A percentile compares a stretch with the other conserved stretches of the same genome.
Evolutionary conservation across 202 grass and related monocot species (phyloP).

Genomic region (Thinopyrum obtusiflorum): DNA sequence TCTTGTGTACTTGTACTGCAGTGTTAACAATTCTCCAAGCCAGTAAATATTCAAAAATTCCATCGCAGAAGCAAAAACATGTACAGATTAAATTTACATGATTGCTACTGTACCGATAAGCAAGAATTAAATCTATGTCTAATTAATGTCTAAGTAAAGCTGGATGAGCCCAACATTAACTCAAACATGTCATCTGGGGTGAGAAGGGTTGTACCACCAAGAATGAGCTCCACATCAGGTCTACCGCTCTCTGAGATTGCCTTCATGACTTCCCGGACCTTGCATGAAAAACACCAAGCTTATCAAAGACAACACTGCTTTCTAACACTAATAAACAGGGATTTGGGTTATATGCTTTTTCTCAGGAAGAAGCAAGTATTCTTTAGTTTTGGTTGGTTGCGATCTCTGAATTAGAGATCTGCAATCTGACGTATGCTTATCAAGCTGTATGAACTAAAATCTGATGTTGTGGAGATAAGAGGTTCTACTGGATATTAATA

Average conservation of each 20-base stretch:
- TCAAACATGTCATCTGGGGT: constrained; percentile 91
- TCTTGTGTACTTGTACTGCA: background rate
- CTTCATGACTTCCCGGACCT: constrained; percentile 87
- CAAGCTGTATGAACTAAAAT: constrained; percentile 8
- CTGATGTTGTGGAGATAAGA: background rate
- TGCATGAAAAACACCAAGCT: constrained; percentile 30
- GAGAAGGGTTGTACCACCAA: constrained; percentile 86
- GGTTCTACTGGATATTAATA: background rate
- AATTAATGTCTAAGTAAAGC: constrained; percentile 27
- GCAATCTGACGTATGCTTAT: background rate
- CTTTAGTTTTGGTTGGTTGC: constrained; percentile 1
- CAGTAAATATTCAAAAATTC: background rate
- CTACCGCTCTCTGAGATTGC: constrained; percentile 72
- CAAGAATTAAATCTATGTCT: background rate
- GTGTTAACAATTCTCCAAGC: background rate
- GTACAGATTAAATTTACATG: constrained; percentile 36
- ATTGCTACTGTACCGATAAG: constrained; percentile 7
- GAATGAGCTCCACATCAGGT: constrained; percentile 74
- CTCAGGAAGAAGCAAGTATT: background rate
- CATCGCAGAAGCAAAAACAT: background rate
- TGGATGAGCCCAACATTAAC: constrained; percentile 70
- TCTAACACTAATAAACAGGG: background rate
- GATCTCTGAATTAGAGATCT: background rate
- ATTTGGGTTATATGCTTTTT: constrained; percentile 10
- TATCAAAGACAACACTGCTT: background rate